A percentile compares a stretch with the other conserved stretches of the same genome.
phyloP scores from a whole-genome alignment of 495 filamentous ascomycete species.

The Penicillium bialowiezense region DNA sequence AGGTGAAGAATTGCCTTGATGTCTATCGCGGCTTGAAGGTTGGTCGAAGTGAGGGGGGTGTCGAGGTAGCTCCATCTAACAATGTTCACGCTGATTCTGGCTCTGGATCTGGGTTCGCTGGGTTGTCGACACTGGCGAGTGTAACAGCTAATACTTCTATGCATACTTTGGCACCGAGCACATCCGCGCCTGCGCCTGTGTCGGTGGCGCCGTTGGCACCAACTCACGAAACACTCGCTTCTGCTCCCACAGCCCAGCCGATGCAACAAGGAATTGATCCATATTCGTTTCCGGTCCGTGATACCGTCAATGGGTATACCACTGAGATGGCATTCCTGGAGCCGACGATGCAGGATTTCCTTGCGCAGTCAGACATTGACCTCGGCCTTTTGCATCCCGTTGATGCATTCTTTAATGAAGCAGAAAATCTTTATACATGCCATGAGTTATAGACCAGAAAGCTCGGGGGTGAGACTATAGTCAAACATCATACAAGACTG shows the following conservation, averaged over 20 bases:
- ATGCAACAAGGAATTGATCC: conserved; percentile 1
- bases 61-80: background rate
- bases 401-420: conserved; percentile 40
- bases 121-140: background rate
- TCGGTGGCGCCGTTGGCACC: conserved; percentile 1
- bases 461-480: background rate
- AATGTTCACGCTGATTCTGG: background rate
- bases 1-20: conserved; percentile 35
- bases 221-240: conserved; percentile 3
- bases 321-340: conserved; percentile 46
- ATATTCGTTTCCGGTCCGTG: conserved; percentile 13
- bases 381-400: conserved; percentile 39
- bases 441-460: conserved; percentile 21
- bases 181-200: background rate
- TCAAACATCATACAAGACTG: background rate
- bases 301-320: conserved; percentile 30
- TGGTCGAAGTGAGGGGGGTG: background rate
- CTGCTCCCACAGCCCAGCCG: background rate
- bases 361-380: conserved; percentile 44
- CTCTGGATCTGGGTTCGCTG: background rate
- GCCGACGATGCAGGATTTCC: conserved; percentile 46
- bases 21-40: conserved; percentile 14
- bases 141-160: background rate
- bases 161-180: background rate
- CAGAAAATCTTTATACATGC: conserved; percentile 37